A percentile compares a stretch with the other conserved stretches of the same genome.
These are phyloP conservation scores for Lyophyllum atratum DNA, from an alignment of 768 basidiomycete genomes.

Conservation along the genomic window DNA sequence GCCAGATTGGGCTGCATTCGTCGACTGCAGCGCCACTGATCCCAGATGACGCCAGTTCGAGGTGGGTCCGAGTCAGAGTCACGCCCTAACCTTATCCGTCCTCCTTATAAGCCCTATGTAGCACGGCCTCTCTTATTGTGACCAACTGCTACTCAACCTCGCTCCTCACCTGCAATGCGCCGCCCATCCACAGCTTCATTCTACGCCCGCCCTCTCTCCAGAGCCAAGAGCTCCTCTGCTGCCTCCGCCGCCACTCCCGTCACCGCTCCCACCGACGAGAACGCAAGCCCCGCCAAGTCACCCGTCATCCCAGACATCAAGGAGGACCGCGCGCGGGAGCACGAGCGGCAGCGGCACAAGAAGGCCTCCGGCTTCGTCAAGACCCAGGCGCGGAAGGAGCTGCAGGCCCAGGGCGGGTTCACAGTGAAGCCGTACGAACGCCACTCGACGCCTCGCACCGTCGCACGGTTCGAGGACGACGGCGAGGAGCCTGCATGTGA, in stretches of 20 bases:
- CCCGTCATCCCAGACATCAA: constrained; percentile 28
- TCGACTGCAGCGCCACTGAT: constrained; percentile 16
- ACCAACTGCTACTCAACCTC: constrained; percentile 1
- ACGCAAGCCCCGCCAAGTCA: constrained; percentile 13
- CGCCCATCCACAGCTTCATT: constrained; percentile 8
- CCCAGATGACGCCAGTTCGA: constrained; percentile 5
- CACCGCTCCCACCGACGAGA: not conserved
- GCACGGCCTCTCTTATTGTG: not conserved
- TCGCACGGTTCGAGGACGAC: not conserved
- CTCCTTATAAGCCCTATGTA: constrained; percentile 11
- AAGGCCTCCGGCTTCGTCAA: constrained; percentile 41
- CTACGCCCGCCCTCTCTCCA: constrained; percentile 1
- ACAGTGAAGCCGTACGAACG: not conserved
- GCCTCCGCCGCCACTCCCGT: not conserved
- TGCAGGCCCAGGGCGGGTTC: not conserved
- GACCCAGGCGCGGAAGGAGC: constrained; percentile 34
- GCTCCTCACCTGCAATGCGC: constrained; percentile 5
- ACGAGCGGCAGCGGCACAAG: constrained; percentile 48
- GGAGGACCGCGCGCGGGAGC: constrained; percentile 50
- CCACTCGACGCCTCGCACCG: not conserved
- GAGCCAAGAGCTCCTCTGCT: not conserved
- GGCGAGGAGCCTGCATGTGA: not conserved
- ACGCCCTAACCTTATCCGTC: constrained; percentile 1
- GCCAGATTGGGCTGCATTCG: not conserved
- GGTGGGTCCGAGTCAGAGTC: constrained; percentile 19